These are phyloP conservation scores for Carex parvula DNA, from an alignment of 176 grass and related monocot genomes.

Conservation along the genomic window DNA sequence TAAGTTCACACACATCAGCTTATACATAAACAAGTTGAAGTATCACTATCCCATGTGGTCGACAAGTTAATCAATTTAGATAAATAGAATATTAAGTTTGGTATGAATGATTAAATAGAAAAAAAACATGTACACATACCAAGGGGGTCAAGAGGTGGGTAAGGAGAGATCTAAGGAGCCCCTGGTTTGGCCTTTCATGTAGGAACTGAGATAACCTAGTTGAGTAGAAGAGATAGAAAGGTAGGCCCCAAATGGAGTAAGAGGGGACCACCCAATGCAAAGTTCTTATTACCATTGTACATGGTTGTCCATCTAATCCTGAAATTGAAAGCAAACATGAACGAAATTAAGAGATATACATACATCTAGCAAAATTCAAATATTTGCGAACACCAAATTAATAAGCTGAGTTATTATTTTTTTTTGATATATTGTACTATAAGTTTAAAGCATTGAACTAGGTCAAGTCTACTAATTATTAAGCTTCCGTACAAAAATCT, in stretches of 20 bases:
- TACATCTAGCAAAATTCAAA: background rate
- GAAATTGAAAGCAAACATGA: background rate
- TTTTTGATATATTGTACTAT: background rate
- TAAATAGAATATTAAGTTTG: background rate
- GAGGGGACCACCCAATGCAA: slow-evolving; percentile 95
- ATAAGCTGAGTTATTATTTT: background rate
- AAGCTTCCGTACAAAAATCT: background rate
- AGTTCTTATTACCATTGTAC: slow-evolving; percentile 86
- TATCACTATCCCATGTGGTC: background rate
- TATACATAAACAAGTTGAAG: background rate
- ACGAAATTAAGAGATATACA: background rate
- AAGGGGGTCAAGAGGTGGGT: slow-evolving; percentile 60
- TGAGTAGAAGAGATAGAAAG: slow-evolving; percentile 94
- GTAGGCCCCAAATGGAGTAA: slow-evolving; percentile 94
- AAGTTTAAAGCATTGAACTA: background rate
- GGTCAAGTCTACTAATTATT: background rate
- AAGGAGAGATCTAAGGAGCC: slow-evolving; percentile 54
- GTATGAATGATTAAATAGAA: background rate
- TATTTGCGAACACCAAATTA: background rate
- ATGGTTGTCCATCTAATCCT: slow-evolving; percentile 67
- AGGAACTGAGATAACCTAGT: slow-evolving; percentile 81
- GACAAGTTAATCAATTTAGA: background rate
- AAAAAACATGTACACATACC: slow-evolving; percentile 34
- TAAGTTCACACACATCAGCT: background rate
- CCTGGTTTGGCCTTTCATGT: slow-evolving; percentile 75